phyloP scores from a whole-genome alignment of 495 filamentous ascomycete genomes.

The Lophiotrema nucula region DNA sequence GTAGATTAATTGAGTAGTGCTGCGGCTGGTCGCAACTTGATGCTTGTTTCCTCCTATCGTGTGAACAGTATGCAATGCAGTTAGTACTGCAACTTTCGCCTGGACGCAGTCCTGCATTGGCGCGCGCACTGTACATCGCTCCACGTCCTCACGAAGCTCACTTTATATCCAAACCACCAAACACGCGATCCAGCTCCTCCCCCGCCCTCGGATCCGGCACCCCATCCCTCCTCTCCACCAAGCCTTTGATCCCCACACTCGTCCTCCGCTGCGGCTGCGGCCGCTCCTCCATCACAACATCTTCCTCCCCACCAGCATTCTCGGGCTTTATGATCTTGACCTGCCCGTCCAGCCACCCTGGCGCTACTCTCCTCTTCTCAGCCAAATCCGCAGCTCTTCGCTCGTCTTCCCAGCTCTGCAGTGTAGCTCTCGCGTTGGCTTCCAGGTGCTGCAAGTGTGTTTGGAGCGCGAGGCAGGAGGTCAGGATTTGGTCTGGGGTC shows the following conservation, averaged over 20 bases:
- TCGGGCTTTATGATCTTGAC: constrained; percentile 78
- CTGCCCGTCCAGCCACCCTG: constrained; percentile 91
- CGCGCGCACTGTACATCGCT: no score
- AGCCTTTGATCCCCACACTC: constrained; percentile 49
- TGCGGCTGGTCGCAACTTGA: constrained; percentile 19
- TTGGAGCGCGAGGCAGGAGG: constrained; percentile 72
- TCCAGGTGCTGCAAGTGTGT: constrained; percentile 67
- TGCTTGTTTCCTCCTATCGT: no score
- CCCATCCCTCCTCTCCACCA: constrained; percentile 28
- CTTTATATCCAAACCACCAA: constrained; percentile 63
- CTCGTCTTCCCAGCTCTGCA: constrained; percentile 67
- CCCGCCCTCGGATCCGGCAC: constrained; percentile 52
- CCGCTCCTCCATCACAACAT: constrained; percentile 7
- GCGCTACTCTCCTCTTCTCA: constrained; percentile 87
- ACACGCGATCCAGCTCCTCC: constrained; percentile 83
- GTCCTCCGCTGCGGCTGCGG: constrained; percentile 38
- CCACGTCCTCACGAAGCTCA: no score
- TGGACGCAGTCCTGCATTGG: no score
- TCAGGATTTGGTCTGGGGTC: constrained; percentile 77
- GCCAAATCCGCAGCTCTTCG: constrained; percentile 77
- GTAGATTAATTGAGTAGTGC: constrained; percentile 29
- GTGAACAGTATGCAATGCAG: no score
- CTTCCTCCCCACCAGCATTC: constrained; percentile 38
- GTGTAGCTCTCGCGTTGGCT: constrained; percentile 59
- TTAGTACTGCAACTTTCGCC: no score